Percentiles rank a stretch among this genome's conserved stretches.
Evolutionary conservation across 148 eudicot species (phyloP).

Genomic region (Rhododendron molle): DNA sequence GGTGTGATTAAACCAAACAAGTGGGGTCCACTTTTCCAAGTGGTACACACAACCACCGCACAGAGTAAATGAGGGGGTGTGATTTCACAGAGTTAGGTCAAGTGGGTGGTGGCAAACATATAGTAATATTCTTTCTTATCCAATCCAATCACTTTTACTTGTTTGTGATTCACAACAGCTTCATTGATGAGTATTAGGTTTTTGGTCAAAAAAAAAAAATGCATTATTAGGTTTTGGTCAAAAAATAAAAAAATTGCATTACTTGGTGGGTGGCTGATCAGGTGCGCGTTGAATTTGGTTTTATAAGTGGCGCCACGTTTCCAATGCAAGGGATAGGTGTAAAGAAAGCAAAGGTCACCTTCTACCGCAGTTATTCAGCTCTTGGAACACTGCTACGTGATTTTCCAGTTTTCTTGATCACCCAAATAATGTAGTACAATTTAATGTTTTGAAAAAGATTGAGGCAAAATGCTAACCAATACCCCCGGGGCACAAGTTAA

Average conservation of each 20-base stretch:
- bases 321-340: background rate
- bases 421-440: too few species aligned
- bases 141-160: background rate
- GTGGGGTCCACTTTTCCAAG: background rate
- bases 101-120: background rate
- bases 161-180: background rate
- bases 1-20: background rate
- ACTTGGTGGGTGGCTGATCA: background rate
- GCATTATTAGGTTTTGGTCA: background rate
- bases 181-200: background rate
- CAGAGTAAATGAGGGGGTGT: background rate
- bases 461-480: too few species aligned
- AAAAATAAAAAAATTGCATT: background rate
- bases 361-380: too few species aligned
- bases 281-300: background rate
- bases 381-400: too few species aligned
- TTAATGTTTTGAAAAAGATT: too few species aligned
- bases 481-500: too few species aligned
- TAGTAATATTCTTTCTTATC: background rate
- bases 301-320: background rate
- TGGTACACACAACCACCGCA: background rate
- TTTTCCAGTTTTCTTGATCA: too few species aligned
- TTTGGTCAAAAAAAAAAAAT: background rate
- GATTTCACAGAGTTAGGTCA: background rate
- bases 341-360: background rate